These are phyloP conservation scores for Citrus cavaleriei DNA, from an alignment of 345 rosid species.

Conservation along the genomic window DNA sequence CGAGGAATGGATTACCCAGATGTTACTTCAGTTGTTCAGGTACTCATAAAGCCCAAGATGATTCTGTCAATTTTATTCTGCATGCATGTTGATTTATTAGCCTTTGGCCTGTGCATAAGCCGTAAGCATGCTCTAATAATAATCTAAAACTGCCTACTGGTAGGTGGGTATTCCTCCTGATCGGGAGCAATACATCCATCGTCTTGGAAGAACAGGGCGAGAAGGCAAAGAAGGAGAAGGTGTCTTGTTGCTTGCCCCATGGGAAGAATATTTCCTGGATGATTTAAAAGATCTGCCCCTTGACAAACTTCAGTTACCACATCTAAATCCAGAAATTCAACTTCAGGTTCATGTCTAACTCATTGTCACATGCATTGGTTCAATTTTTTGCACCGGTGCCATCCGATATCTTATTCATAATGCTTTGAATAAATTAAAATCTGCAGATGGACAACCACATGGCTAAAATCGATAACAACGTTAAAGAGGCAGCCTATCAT, in stretches of 20 bases:
- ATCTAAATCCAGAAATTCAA: conserved; percentile 51
- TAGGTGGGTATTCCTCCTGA: conserved; percentile 84
- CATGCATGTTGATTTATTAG: not conserved
- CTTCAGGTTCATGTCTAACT: conserved; percentile 45
- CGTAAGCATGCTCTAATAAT: not conserved
- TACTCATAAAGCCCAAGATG: conserved; percentile 23
- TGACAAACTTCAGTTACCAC: conserved; percentile 52
- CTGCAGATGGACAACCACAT: conserved; percentile 65
- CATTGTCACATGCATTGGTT: not conserved
- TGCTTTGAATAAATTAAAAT: conserved; percentile 10
- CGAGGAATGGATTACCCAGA: conserved; percentile 96
- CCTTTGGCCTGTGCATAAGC: not conserved
- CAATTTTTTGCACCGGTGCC: not conserved
- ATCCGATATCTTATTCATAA: not conserved
- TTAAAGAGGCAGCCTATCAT: conserved; percentile 95
- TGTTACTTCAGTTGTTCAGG: conserved; percentile 96
- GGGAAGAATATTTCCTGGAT: conserved; percentile 90
- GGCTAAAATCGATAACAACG: conserved; percentile 65
- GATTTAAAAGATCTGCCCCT: conserved; percentile 81
- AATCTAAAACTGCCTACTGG: conserved; percentile 8
- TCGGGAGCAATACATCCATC: conserved; percentile 82
- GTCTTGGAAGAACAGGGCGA: conserved; percentile 89
- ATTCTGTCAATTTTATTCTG: not conserved
- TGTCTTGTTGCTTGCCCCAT: conserved; percentile 85
- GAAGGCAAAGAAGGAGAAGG: conserved; percentile 86